phyloP scores from a whole-genome alignment of 495 filamentous ascomycete species.

The Penicillium chermesinum region DNA sequence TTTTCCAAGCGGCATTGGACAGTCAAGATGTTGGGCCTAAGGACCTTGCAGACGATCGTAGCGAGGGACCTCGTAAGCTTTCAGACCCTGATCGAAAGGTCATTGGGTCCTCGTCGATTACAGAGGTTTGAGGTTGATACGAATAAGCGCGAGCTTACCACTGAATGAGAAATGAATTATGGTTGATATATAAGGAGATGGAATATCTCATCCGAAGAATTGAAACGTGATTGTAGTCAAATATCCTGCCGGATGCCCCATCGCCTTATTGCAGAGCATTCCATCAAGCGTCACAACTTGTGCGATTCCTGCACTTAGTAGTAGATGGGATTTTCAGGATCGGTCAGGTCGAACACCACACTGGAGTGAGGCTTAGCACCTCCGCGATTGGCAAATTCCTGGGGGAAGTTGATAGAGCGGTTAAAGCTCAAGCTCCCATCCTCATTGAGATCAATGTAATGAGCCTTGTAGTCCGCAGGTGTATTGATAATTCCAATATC shows the following conservation, averaged over 20 bases:
- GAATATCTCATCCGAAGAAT: conserved; percentile 1
- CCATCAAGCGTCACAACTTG: background rate
- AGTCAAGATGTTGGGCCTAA: conserved; percentile 12
- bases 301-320: conserved; percentile 16
- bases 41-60: background rate
- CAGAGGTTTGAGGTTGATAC: conserved; percentile 4
- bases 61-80: background rate
- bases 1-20: conserved; percentile 18
- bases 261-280: background rate
- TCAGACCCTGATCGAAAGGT: conserved; percentile 1
- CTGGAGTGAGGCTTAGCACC: conserved; percentile 56
- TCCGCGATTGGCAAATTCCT: conserved; percentile 47
- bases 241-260: background rate
- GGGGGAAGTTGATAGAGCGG: conserved; percentile 52
- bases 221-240: background rate
- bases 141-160: no score
- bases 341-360: conserved; percentile 56
- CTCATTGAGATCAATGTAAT: conserved; percentile 53
- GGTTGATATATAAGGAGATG: background rate
- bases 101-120: background rate
- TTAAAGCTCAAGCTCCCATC: conserved; percentile 54
- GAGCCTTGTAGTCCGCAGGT: conserved; percentile 56
- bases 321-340: conserved; percentile 42
- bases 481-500: conserved; percentile 59
- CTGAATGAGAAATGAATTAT: background rate